Conservation (phyloP, 1,284 basidiomycete species). For the Serendipita sp. region DNA sequence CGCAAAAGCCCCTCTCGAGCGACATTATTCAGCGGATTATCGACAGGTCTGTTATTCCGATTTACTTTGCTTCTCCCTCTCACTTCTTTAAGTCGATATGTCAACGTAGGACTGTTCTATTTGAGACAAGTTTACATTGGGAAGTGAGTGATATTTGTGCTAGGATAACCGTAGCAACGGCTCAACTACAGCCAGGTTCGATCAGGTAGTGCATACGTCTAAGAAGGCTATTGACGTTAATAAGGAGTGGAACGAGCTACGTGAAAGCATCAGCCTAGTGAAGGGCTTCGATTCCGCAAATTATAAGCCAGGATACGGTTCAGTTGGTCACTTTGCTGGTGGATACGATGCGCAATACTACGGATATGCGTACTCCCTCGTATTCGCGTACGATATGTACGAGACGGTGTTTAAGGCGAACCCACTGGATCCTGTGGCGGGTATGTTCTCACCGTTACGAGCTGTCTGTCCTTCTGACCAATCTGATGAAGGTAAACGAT, state of each 20-base stretch:
- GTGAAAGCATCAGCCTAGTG: slow-evolving; percentile 53
- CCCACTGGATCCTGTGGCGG: slow-evolving; percentile 51
- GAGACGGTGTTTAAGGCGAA: slow-evolving; percentile 62
- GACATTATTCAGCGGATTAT: slow-evolving; percentile 70
- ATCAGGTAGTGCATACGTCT: neutral
- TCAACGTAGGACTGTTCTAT: slow-evolving; percentile 67
- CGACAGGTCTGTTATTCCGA: slow-evolving; percentile 35
- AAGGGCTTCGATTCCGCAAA: slow-evolving; percentile 37
- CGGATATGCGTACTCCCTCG: slow-evolving; percentile 55
- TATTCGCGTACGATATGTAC: slow-evolving; percentile 72
- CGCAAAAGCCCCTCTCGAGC: slow-evolving; percentile 51
- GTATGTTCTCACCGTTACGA: slow-evolving; percentile 15
- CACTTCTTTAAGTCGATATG: slow-evolving; percentile 41
- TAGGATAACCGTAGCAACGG: slow-evolving; percentile 28
- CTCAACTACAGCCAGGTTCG: neutral
- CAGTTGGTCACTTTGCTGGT: slow-evolving; percentile 57
- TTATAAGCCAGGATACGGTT: slow-evolving; percentile 50
- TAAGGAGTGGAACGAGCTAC: slow-evolving; percentile 54
- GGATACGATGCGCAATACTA: slow-evolving; percentile 54
- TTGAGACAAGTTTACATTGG: slow-evolving; percentile 73
- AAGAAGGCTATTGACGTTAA: slow-evolving; percentile 42
- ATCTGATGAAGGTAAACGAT: slow-evolving; percentile 20
- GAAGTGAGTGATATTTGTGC: slow-evolving; percentile 26
- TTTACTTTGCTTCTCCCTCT: neutral
- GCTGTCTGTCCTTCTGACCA: neutral